Evolutionary conservation across 768 basidiomycete species (phyloP).

Genomic region (Suillus discolor): DNA sequence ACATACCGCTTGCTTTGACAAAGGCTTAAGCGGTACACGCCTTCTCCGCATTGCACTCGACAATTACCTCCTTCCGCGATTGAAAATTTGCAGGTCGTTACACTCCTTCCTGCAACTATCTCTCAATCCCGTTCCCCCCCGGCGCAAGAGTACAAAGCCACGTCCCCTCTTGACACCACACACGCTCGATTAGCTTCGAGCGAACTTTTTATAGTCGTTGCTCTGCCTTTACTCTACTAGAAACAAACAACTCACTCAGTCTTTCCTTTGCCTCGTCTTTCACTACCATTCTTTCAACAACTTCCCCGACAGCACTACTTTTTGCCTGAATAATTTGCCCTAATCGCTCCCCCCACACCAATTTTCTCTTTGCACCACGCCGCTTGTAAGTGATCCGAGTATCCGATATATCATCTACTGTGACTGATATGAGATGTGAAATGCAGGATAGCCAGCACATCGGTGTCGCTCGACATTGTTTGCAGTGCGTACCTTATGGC

Average conservation of each 20-base stretch:
- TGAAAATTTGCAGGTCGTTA: constrained; percentile 48
- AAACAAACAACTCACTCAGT: constrained; percentile 32
- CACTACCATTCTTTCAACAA: constrained; percentile 18
- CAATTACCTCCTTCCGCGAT: constrained; percentile 42
- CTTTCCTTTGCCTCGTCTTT: constrained; percentile 37
- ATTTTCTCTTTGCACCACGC: constrained; percentile 7
- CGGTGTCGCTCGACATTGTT: constrained; percentile 1
- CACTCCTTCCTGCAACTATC: constrained; percentile 11
- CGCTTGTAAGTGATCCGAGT: constrained; percentile 21
- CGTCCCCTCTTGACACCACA: constrained; percentile 28
- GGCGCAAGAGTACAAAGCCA: constrained; percentile 30
- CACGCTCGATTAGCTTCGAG: constrained; percentile 60
- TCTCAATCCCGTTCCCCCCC: constrained; percentile 20
- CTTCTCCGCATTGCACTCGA: constrained; percentile 46
- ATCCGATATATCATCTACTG: constrained; percentile 3
- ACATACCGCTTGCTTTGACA: constrained; percentile 37
- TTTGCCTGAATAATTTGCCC: constrained; percentile 18
- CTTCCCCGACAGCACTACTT: constrained; percentile 17
- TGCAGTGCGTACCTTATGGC: constrained; percentile 3
- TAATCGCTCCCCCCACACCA: constrained; percentile 24
- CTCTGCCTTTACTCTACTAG: constrained; percentile 26
- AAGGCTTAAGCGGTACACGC: constrained; percentile 57
- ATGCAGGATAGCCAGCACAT: constrained; percentile 9
- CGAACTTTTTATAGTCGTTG: constrained; percentile 37
- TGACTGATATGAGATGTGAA: constrained; percentile 12